Evolutionary conservation across 306 rosid species (phyloP).

Genomic region (Lagenaria siceraria): DNA sequence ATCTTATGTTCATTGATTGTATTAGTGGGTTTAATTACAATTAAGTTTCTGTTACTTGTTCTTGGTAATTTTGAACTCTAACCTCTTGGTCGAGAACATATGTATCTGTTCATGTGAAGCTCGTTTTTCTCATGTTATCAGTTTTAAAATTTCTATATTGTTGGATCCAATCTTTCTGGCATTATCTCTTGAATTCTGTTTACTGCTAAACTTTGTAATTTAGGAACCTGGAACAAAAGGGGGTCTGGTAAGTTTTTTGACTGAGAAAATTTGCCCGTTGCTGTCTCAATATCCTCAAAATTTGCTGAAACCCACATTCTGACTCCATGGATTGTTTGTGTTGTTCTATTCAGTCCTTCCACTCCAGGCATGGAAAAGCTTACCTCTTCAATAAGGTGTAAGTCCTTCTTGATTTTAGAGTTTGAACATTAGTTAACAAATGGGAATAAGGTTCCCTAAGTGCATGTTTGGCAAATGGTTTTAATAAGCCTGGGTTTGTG

Average conservation of each 20-base stretch:
- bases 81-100: too few species aligned
- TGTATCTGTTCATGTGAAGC: neutral
- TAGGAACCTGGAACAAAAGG: neutral
- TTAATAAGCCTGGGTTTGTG: neutral
- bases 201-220: neutral
- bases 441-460: too few species aligned
- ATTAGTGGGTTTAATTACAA: neutral
- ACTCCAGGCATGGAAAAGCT: constrained; percentile 65
- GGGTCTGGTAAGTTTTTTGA: neutral
- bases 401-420: constrained; percentile 33
- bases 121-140: neutral
- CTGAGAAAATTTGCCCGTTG: neutral
- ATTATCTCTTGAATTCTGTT: neutral
- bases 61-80: too few species aligned
- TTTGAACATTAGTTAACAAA: neutral
- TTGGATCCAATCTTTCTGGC: neutral
- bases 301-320: constrained; percentile 8
- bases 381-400: constrained; percentile 92
- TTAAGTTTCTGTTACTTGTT: neutral
- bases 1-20: neutral
- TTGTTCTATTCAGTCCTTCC: constrained; percentile 59
- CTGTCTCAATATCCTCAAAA: neutral
- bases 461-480: neutral
- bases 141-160: neutral
- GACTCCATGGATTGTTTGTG: constrained; percentile 15